Conservation (phyloP, 1,139 yeast genomes). For the Saccharomyces hybrid region DNA sequence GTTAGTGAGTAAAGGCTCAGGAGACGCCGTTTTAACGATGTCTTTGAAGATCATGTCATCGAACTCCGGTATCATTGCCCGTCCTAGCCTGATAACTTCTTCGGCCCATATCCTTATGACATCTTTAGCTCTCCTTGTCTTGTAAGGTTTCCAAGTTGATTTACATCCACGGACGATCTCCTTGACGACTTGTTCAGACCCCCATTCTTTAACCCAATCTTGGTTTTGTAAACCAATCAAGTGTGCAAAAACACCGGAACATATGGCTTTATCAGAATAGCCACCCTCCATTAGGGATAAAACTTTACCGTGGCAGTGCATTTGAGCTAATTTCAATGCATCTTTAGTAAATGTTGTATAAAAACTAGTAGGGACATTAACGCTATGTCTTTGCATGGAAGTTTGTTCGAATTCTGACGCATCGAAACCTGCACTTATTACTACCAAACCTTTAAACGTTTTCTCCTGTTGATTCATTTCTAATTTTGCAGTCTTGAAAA, state of each 20-base stretch:
- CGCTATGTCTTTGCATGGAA: slow-evolving; percentile 81
- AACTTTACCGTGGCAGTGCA: slow-evolving; percentile 55
- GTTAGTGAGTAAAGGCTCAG: neutral
- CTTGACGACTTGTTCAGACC: slow-evolving; percentile 52
- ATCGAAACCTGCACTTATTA: slow-evolving; percentile 82
- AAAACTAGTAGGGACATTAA: slow-evolving; percentile 76
- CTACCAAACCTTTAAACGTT: slow-evolving; percentile 61
- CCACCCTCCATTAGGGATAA: slow-evolving; percentile 80
- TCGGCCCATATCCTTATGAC: slow-evolving; percentile 52
- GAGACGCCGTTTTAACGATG: slow-evolving; percentile 1
- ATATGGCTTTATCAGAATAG: slow-evolving; percentile 74
- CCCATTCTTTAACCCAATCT: slow-evolving; percentile 60
- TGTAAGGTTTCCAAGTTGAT: slow-evolving; percentile 55
- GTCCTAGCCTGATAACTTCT: slow-evolving; percentile 58
- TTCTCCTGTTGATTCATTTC: slow-evolving; percentile 36
- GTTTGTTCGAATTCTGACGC: slow-evolving; percentile 79
- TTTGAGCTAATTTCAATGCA: slow-evolving; percentile 55
- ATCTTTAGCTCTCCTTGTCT: slow-evolving; percentile 38
- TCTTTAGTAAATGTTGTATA: slow-evolving; percentile 69
- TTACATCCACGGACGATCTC: slow-evolving; percentile 67
- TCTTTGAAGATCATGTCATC: slow-evolving; percentile 23
- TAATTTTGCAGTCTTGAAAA: slow-evolving; percentile 44
- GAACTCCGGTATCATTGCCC: slow-evolving; percentile 56
- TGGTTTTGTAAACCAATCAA: slow-evolving; percentile 55
- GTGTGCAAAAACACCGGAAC: slow-evolving; percentile 77